Base-by-base conservation (phyloP, 805 yeast genomes). In the Suhomyces sp. region DNA sequence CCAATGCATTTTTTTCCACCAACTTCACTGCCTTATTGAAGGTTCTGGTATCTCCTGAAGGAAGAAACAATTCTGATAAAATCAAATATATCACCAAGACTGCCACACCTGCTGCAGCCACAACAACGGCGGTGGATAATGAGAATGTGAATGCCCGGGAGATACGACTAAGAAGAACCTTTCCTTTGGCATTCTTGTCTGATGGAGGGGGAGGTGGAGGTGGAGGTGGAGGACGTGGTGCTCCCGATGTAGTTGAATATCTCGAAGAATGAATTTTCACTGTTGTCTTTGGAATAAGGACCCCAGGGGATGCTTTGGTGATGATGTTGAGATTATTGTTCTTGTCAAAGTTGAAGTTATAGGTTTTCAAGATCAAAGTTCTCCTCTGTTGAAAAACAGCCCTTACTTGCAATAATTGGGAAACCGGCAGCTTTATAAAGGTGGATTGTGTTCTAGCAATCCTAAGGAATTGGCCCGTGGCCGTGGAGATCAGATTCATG, bases 11-110 rank as follows among this genome's bases (percentile, higher is more conserved):
- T 40, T 81, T 68, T 53, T 90, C 91, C 24, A 88, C 76, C 48
- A 85, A 63, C 9, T 77, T 74, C 20, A 88, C 88, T 2, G 95
- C 95, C 48, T 87, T 76, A 63, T 90, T 88, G 68, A 90, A 90
- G 2, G 95, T 78, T 45, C 83, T 84, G 0, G 95, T 90, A 54
- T 90, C 96, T 16, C 95, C 95, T 1, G 95, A 82, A 7, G 97
- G 96, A 31, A 90, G 74, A 46, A 87, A 78, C 20, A 90, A 63
- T 55, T 90, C 96, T 8, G 82, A 70, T n/a, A 83, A 73, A 15
- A 88, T 76, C 43, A 87, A 71, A 57, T 86, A 90, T 6, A 86
- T 68, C 14, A 88, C 73, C 77, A 39, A 81, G 58, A 29, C 80
- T 0, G 91, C 78, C 6, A 84, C 65, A 11, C 84, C 88, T 2